Conservation (phyloP, 768 basidiomycete species). For the Coprinellus aureogranulatus region DNA sequence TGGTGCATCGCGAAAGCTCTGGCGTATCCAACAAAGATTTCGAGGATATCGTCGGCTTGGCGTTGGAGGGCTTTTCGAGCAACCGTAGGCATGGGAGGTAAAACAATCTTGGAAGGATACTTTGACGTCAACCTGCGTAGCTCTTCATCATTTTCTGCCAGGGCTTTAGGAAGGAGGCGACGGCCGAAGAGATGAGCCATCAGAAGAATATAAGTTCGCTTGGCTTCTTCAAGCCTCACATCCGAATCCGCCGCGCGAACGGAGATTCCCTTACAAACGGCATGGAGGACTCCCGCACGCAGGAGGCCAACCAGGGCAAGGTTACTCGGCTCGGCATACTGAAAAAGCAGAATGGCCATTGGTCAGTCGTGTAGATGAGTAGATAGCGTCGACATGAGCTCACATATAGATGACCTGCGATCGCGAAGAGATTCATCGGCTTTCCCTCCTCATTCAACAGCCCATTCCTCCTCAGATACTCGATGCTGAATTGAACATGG, state of each 20-base stretch:
- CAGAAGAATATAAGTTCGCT: constrained; percentile 49
- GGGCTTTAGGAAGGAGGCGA: constrained; percentile 48
- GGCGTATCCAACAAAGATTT: constrained; percentile 57
- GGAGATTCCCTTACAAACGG: constrained; percentile 38
- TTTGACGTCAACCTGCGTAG: constrained; percentile 33
- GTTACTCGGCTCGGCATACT: constrained; percentile 69
- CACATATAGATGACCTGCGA: constrained; percentile 54
- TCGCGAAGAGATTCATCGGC: constrained; percentile 55
- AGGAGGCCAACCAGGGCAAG: constrained; percentile 61
- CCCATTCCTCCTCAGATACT: constrained; percentile 59
- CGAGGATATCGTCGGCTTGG: constrained; percentile 50
- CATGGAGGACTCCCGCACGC: constrained; percentile 56
- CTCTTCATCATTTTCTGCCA: constrained; percentile 33
- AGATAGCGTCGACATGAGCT: constrained; percentile 8
- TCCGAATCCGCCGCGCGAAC: constrained; percentile 20
- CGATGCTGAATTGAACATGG: constrained; percentile 68
- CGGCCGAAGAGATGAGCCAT: constrained; percentile 68
- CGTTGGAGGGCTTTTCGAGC: constrained; percentile 40
- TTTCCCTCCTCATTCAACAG: constrained; percentile 53
- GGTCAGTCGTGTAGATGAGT: not conserved
- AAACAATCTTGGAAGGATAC: constrained; percentile 56
- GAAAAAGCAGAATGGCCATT: not conserved
- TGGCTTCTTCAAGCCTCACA: constrained; percentile 35
- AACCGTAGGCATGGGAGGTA: constrained; percentile 45
- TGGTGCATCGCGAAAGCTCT: constrained; percentile 44